Base-by-base conservation (phyloP, 2,329 filamentous ascomycete species). In the Ophiostoma novo-ulmi region DNA sequence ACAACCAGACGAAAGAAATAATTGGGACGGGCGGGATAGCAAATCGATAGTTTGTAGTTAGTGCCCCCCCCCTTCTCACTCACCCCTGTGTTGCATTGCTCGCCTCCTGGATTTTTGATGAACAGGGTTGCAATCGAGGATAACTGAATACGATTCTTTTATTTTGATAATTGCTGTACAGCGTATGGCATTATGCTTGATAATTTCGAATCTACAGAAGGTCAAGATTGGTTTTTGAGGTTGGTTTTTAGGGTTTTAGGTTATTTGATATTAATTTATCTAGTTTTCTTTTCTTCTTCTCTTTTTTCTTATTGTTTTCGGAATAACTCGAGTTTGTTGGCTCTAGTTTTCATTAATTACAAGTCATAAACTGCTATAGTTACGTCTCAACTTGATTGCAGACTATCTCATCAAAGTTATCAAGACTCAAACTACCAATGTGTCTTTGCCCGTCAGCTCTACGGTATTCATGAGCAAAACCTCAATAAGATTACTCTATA, bases 41-140 rank as follows among this genome's bases (percentile, higher is more conserved):
- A 63, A 63, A 63, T 63, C 58, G 26, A 63, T 63, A 63, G 58
- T 63, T 63, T 63, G 26, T 26, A 13, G 58, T 63, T 63, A 63
- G 58, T 63, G 58, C 58, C 58, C 58, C 44, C 58, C 44, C 58
- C 58, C 58, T 63, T 35, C 58, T 31, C 58, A 13, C 58, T 7
- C 58, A 63, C 22, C 58, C 58, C 58, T 63, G 52, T 26, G 20
- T 13, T 58, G 58, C 58, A 63, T 35, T 63, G 58, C 26, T 63
- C 26, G 26, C 58, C 58, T 63, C 58, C 58, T 63, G 58, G 55
- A 63, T 63, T 63, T 63, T 31, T 7, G 58, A 63, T 26, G 58
- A 58, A 58, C 22, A 58, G 22, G n/a, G 58, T 63, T 63, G 58
- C 26, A 63, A 20, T 63, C 26, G 26, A 58, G 52, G n/a, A 22